phyloP scores from a whole-genome alignment of 2,329 filamentous ascomycete species.

The Pezicula radicicola region DNA sequence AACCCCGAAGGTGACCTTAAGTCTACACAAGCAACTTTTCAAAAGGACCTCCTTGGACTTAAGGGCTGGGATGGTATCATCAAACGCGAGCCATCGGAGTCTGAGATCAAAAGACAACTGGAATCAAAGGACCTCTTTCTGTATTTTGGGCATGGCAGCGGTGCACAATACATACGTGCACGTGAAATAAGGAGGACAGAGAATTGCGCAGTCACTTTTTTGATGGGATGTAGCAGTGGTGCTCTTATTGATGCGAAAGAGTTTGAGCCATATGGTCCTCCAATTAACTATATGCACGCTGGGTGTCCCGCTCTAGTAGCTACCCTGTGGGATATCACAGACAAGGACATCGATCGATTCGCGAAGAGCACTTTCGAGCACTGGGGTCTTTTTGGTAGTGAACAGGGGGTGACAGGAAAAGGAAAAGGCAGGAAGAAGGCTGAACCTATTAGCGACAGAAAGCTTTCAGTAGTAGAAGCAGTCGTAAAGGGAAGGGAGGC shows the following conservation, averaged over 20 bases:
- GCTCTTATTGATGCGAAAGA: constrained; percentile 76
- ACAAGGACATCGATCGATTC: constrained; percentile 95
- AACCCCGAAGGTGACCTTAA: constrained; percentile 85
- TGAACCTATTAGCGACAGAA: constrained; percentile 25
- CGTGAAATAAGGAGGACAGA: constrained; percentile 77
- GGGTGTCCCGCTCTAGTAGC: constrained; percentile 84
- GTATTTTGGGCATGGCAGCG: constrained; percentile 96
- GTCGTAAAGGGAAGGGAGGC: constrained; percentile 70
- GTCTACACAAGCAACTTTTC: constrained; percentile 75
- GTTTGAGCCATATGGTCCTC: constrained; percentile 88
- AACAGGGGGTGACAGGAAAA: constrained; percentile 27
- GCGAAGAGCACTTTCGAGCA: constrained; percentile 74
- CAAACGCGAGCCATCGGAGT: constrained; percentile 68
- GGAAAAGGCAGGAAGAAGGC: constrained; percentile 26
- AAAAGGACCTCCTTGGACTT: constrained; percentile 61
- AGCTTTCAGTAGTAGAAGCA: constrained; percentile 71
- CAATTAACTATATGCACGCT: constrained; percentile 88
- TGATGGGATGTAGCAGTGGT: constrained; percentile 94
- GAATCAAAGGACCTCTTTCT: constrained; percentile 69
- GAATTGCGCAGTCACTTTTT: constrained; percentile 75
- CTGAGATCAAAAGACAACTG: constrained; percentile 71
- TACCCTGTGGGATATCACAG: constrained; percentile 96
- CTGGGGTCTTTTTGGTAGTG: constrained; percentile 66
- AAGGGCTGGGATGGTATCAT: constrained; percentile 69
- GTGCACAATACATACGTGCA: constrained; percentile 88